Evolutionary conservation across 148 eudicot genomes (phyloP), one percentile per base, ranked within the genome.

Genomic region (Vaccinium vitisidaea): DNA sequence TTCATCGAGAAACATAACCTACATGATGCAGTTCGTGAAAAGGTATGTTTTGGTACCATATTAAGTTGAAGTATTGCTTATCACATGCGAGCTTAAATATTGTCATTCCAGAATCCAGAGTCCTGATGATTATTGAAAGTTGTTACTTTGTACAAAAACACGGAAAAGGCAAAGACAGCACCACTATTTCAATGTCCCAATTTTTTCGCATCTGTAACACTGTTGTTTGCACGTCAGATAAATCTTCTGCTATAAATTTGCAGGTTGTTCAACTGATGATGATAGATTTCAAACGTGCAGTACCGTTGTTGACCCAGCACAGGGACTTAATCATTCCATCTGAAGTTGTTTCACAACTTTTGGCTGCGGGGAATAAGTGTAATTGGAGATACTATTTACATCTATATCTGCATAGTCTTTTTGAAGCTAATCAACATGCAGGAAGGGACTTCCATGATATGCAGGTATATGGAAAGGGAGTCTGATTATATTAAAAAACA

Each of bases 381-480:
- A 97, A 92, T 86, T 92, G 88, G 79, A 91, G 96, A 90, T 83
- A 90, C 87, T 90, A 89, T 83, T 82, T 96, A 87, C 92, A 92
- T 89, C 87, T 88, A 53, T 96, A 96, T 85, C 86, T 96, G 85
- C 99, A 93, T 85, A 84, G 92, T 77, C 86, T 96, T 85, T 95
- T 93, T 86, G 98, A 91, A 92, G 93, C 89, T 84, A 95, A 91
- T 84, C 95, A 96, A 49, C 93, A 93, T 91, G 96, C 92, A 84
- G 99, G 99, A 75, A 93, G 86, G 88, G 99, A 96, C 85, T 94
- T 87, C 86, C 99, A 96, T 90, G 99, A 96, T 88, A 93, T 96
- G 98, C 99, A 96, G 99, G 99, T 96, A 84, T 74, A 56, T 71
- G 50, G 50, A 80, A 61, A 61, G 50, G 65, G 36, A 58, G 46